Base-by-base conservation (phyloP, 2,329 filamentous ascomycete genomes). In the Aspergillus amoenus region DNA sequence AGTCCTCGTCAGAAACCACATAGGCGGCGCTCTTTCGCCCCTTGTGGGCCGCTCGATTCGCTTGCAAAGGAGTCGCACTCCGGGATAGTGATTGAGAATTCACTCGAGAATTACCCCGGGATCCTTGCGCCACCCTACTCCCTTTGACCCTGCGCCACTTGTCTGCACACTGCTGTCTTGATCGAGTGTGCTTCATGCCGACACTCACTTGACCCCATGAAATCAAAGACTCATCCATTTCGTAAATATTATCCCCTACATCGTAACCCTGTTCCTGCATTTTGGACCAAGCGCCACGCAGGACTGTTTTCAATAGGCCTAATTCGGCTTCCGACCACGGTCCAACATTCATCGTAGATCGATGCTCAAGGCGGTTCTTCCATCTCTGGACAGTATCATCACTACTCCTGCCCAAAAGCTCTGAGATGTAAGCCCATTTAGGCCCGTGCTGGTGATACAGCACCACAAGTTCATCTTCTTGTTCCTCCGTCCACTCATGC, bases 301-400 rank as follows among this genome's bases (percentile, higher is more conserved):
- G 39, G 0, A 64, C 64, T 4, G 68, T 49, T 17, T 68, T 58
- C n/a, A 78, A 65, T 8, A 53, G 49, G 4, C 41, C 47, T 5
- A 68, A 49, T 57, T 78, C 76, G 2, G 69, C 63, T n/a, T 64
- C 64, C 3, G 64, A 68, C 76, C 76, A 78, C 15, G 66, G 51
- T 1, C 76, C 76, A 15, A 50, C 57, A 5, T 67, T 70, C 67
- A 72, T 71, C 7, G 69, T 75, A 7, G 49, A 58, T 4, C 72
- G 69, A 56, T 76, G 70, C 55, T 75, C 67, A 5, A 79, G 67
- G 42, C 68, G 69, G 53, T 78, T 77, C 52, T 74, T 73, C 75
- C 76, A 78, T 37, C 76, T 64, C 58, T 78, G 76, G 5, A 70
- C 70, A 18, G 78, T 75, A 57, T 77, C 73, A 53, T 78, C 76